Conservation (phyloP, 495 filamentous ascomycete genomes). For the Pyrenopolyporus hunteri region DNA sequence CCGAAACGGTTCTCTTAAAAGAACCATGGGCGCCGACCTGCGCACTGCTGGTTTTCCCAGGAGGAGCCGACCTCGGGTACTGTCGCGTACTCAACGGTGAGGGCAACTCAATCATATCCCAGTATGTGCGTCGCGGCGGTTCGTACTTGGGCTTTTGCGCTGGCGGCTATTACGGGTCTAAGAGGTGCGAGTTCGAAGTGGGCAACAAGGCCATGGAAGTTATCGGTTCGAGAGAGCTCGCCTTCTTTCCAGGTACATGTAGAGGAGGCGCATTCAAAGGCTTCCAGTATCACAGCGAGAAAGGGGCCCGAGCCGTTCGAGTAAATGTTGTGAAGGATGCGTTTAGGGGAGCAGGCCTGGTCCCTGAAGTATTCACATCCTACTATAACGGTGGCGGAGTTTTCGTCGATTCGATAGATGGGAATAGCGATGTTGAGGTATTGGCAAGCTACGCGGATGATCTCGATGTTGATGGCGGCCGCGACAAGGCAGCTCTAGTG, state of each 20-base stretch:
- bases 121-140: constrained; percentile 87
- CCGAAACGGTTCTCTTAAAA: constrained; percentile 77
- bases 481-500: constrained; percentile 76
- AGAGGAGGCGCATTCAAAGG: constrained; percentile 87
- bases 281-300: constrained; percentile 91
- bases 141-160: constrained; percentile 91
- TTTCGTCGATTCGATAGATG: constrained; percentile 80
- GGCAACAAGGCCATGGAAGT: constrained; percentile 83
- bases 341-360: constrained; percentile 55
- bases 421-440: constrained; percentile 72
- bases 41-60: constrained; percentile 88
- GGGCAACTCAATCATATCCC: constrained; percentile 81
- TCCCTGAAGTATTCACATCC: constrained; percentile 69
- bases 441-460: constrained; percentile 80
- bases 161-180: constrained; percentile 87
- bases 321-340: constrained; percentile 68
- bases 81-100: constrained; percentile 85
- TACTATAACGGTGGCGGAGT: constrained; percentile 97
- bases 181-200: constrained; percentile 87
- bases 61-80: constrained; percentile 93
- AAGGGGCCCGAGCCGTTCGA: constrained; percentile 75
- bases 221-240: constrained; percentile 81
- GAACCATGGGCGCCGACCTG: constrained; percentile 92
- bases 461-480: constrained; percentile 77
- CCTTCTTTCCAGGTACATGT: constrained; percentile 86